These are phyloP conservation scores for Zoysia pacifica DNA, from an alignment of 176 grass and related monocot species.

Conservation along the genomic window DNA sequence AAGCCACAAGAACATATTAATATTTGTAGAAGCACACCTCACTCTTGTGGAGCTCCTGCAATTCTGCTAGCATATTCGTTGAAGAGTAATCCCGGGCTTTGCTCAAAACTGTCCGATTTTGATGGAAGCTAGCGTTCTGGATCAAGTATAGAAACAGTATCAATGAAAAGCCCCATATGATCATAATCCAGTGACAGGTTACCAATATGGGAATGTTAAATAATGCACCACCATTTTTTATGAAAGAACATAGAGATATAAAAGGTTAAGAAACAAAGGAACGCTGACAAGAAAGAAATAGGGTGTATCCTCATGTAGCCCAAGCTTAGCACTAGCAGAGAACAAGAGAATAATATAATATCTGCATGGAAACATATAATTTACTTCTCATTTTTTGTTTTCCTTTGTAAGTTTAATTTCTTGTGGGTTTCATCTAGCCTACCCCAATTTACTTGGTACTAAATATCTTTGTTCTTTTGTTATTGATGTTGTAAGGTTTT, in stretches of 20 bases:
- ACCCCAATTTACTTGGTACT: neutral
- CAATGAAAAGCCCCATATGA: slow-evolving; percentile 23
- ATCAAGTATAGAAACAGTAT: slow-evolving; percentile 38
- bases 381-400: neutral
- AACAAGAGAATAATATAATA: slow-evolving; percentile 21
- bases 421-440: neutral
- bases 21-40: slow-evolving; percentile 55
- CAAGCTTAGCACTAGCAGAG: neutral
- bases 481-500: neutral
- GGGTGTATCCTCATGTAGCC: neutral
- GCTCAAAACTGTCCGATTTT: slow-evolving; percentile 64
- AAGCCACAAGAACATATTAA: neutral
- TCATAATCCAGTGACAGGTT: neutral
- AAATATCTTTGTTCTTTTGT: neutral
- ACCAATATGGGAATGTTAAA: neutral
- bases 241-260: neutral
- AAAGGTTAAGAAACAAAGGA: neutral
- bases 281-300: neutral
- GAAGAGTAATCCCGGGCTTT: slow-evolving; percentile 71
- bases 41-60: slow-evolving; percentile 62
- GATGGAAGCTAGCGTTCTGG: slow-evolving; percentile 69
- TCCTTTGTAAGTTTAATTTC: neutral
- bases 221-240: neutral
- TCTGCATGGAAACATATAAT: neutral
- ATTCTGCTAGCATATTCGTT: slow-evolving; percentile 65